phyloP scores from a whole-genome alignment of 345 rosid genomes.

The Salix exigua region DNA sequence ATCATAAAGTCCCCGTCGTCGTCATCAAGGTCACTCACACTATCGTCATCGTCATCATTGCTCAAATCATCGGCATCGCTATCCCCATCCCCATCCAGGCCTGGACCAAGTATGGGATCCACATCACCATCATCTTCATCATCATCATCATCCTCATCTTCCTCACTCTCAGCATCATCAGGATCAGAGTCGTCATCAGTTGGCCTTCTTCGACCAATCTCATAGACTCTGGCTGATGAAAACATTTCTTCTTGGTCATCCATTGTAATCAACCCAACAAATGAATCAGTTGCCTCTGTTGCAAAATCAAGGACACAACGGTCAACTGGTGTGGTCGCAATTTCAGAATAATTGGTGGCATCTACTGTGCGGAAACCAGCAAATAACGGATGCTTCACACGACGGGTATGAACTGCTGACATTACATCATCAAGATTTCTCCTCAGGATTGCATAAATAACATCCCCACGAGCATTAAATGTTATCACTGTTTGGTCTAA shows the following conservation, averaged over 20 bases:
- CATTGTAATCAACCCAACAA: constrained; percentile 84
- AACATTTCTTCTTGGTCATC: constrained; percentile 93
- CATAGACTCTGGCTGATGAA: constrained; percentile 87
- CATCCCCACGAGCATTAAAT: constrained; percentile 86
- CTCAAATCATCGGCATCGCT: constrained; percentile 68
- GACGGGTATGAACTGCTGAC: constrained; percentile 86
- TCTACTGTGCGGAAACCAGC: constrained; percentile 89
- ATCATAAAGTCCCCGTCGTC: constrained; percentile 52
- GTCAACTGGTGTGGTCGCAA: constrained; percentile 83
- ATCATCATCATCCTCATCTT: constrained; percentile 88
- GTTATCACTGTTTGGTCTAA: constrained; percentile 86
- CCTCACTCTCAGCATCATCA: constrained; percentile 88
- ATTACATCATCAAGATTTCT: constrained; percentile 89
- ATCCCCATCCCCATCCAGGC: constrained; percentile 66
- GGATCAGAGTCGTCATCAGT: constrained; percentile 98
- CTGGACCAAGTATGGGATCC: constrained; percentile 62
- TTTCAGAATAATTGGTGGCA: constrained; percentile 89
- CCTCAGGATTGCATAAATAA: constrained; percentile 91
- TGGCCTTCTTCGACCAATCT: constrained; percentile 87
- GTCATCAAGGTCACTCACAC: constrained; percentile 56
- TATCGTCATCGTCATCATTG: constrained; percentile 61
- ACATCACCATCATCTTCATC: constrained; percentile 66
- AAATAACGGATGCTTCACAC: constrained; percentile 77
- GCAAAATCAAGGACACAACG: constrained; percentile 97
- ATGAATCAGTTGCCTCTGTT: constrained; percentile 86